phyloP scores from a whole-genome alignment of 192 early-diverging fungal genomes.

The Podochytrium sp. region DNA sequence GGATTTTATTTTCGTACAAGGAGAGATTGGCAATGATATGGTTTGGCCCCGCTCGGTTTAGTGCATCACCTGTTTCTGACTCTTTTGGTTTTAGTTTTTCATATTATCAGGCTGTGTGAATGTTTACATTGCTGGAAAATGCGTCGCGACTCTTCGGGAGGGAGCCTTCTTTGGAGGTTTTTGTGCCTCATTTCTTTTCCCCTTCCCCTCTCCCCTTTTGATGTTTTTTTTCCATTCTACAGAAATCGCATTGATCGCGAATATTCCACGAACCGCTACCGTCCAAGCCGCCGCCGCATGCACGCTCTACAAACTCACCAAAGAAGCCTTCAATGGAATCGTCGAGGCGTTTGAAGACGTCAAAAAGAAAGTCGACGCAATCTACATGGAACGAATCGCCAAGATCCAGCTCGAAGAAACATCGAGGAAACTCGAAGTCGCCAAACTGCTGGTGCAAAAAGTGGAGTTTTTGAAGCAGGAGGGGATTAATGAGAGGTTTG shows the following conservation, averaged over 20 bases:
- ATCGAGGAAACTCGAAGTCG: neutral
- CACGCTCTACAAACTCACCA: conserved; percentile 27
- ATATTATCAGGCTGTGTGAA: conserved; percentile 30
- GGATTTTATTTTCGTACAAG: conserved; percentile 50
- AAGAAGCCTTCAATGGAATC: conserved; percentile 22
- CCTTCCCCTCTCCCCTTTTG: neutral
- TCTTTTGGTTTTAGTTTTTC: no score
- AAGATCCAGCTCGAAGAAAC: conserved; percentile 45
- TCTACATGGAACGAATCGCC: conserved; percentile 52
- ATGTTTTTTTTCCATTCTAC: neutral
- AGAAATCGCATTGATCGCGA: conserved; percentile 31
- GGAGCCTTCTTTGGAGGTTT: conserved; percentile 20
- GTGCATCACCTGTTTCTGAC: no score
- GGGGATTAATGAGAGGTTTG: conserved; percentile 30
- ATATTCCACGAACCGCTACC: conserved; percentile 40
- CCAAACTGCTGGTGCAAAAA: conserved; percentile 24
- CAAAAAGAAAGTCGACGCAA: conserved; percentile 34
- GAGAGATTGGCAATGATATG: conserved; percentile 48
- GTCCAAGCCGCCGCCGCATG: conserved; percentile 27
- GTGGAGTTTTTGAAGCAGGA: conserved; percentile 44
- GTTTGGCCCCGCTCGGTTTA: no score
- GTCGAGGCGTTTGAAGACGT: conserved; percentile 45
- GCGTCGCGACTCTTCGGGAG: conserved; percentile 4
- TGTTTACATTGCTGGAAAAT: conserved; percentile 26
- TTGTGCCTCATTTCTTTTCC: neutral